A percentile compares a stretch with the other conserved stretches of the same genome.
Evolutionary conservation across 2,329 filamentous ascomycete genomes (phyloP).

Genomic region (Truncatella angustata): DNA sequence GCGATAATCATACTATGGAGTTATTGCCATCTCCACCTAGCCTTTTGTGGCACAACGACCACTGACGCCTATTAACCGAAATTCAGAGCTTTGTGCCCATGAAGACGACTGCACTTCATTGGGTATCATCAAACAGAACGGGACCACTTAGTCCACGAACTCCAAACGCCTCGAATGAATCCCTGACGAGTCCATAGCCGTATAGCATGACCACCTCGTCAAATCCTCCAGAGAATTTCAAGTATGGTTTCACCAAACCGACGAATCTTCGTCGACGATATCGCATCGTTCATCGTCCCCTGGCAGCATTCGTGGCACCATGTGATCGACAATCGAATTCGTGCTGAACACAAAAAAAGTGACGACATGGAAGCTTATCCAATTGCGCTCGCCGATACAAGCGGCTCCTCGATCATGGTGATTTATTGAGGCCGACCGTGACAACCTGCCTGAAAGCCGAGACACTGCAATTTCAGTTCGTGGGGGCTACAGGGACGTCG

Average conservation of each 20-base stretch:
- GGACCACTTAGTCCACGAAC: background rate
- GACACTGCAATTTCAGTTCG: background rate
- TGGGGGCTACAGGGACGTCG: background rate
- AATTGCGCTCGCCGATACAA: too few relatives aligned
- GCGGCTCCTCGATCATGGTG: background rate
- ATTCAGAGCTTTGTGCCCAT: background rate
- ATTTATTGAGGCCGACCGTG: background rate
- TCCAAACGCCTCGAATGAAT: background rate
- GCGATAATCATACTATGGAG: too few relatives aligned
- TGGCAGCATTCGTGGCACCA: too few relatives aligned
- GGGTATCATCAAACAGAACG: background rate
- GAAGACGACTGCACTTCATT: background rate
- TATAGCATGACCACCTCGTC: background rate
- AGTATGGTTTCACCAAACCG: too few relatives aligned
- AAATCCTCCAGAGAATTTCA: background rate
- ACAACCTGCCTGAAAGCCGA: background rate
- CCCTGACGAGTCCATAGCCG: background rate
- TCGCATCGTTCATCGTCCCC: too few relatives aligned
- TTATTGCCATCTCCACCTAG: too few relatives aligned
- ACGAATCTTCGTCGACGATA: too few relatives aligned
- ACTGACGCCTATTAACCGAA: background rate
- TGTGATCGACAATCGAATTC: too few relatives aligned
- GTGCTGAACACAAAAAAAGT: too few relatives aligned
- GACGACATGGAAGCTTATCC: too few relatives aligned
- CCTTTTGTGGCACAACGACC: background rate